A percentile compares a stretch with the other conserved stretches of the same genome.
Evolutionary conservation across 345 rosid genomes (phyloP).

Genomic region (Erucastrum elatum): DNA sequence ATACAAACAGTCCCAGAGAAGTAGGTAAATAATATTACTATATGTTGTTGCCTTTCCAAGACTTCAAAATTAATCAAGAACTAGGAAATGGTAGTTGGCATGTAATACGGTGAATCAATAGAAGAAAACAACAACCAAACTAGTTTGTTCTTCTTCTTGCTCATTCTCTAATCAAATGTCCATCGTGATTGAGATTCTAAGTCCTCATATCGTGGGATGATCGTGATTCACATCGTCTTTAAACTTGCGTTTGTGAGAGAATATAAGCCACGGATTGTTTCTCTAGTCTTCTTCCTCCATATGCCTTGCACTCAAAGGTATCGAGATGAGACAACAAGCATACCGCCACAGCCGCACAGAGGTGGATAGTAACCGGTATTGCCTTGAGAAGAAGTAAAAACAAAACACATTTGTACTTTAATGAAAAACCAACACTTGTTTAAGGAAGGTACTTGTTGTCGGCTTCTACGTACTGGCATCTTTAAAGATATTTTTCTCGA

Average conservation of each 20-base stretch:
- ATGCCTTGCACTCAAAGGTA: background rate
- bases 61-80: background rate
- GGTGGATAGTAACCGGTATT: background rate
- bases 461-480: too few relatives aligned
- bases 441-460: background rate
- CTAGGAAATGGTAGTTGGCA: background rate
- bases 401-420: background rate
- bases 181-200: background rate
- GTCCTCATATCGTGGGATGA: background rate
- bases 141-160: background rate
- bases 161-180: background rate
- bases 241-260: background rate
- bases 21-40: background rate
- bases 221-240: background rate
- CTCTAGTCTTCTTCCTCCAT: background rate
- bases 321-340: constrained; percentile 19
- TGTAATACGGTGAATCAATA: background rate
- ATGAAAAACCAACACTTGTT: background rate
- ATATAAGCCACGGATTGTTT: background rate
- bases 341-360: background rate
- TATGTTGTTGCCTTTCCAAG: background rate
- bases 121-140: background rate
- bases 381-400: background rate
- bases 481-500: too few relatives aligned
- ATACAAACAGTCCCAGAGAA: background rate